Evolutionary conservation across 495 filamentous ascomycete genomes (phyloP).

Genomic region (Aspergillus taichungensis): DNA sequence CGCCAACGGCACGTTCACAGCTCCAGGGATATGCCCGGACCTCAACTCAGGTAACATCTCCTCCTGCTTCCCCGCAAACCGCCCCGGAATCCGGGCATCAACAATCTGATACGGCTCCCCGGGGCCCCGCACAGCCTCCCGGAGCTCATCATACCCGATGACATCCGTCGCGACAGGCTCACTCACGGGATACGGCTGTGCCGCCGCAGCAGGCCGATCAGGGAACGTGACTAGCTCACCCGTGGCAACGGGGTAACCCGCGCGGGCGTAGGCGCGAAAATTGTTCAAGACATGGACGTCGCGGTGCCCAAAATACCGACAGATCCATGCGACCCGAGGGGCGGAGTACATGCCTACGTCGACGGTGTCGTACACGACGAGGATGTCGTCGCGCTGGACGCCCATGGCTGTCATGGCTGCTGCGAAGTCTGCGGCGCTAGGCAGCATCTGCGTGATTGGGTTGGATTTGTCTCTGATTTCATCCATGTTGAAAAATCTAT

Average conservation of each 20-base stretch:
- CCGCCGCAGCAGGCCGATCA: neutral
- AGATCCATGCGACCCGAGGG: slow-evolving; percentile 25
- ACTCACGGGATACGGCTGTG: slow-evolving; percentile 3
- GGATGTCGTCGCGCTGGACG: slow-evolving; percentile 17
- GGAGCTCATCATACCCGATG: slow-evolving; percentile 17
- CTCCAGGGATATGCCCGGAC: slow-evolving; percentile 24
- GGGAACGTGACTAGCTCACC: neutral
- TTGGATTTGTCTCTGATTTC: slow-evolving; percentile 14
- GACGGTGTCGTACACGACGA: slow-evolving; percentile 25
- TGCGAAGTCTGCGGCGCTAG: slow-evolving; percentile 15
- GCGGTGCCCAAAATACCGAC: slow-evolving; percentile 16
- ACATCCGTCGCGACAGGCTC: slow-evolving; percentile 3
- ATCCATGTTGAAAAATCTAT: slow-evolving; percentile 27
- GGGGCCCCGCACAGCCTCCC: neutral
- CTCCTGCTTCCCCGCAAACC: slow-evolving; percentile 10
- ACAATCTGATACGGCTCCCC: slow-evolving; percentile 9
- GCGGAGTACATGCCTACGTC: slow-evolving; percentile 23
- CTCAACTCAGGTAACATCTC: slow-evolving; percentile 6
- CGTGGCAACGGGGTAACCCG: slow-evolving; percentile 7
- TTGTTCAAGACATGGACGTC: slow-evolving; percentile 26
- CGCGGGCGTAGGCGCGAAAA: slow-evolving; percentile 16
- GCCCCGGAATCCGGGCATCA: slow-evolving; percentile 12
- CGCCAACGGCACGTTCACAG: slow-evolving; percentile 22
- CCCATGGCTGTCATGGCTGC: slow-evolving; percentile 12
- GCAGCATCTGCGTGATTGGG: slow-evolving; percentile 23